Percentiles rank a stretch among this genome's conserved stretches.
Evolutionary conservation across 1,284 basidiomycete species (phyloP).

Genomic region (Ustilago sp.): DNA sequence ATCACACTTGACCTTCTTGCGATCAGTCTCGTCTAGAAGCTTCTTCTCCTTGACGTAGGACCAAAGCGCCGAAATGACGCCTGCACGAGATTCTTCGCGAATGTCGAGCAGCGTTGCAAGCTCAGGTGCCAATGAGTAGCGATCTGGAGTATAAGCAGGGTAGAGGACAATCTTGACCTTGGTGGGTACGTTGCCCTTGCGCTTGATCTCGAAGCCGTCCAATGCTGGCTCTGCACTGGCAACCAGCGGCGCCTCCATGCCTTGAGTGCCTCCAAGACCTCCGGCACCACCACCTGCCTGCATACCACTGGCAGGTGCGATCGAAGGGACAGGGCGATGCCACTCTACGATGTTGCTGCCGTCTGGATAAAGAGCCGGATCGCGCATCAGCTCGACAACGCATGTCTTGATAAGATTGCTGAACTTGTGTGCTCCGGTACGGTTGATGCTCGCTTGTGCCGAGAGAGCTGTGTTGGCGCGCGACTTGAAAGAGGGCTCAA

Average conservation of each 20-base stretch:
- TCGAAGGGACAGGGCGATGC: conserved; percentile 71
- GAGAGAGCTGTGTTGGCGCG: conserved; percentile 62
- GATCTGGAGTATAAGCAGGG: conserved; percentile 86
- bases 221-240: conserved; percentile 63
- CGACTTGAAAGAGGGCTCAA: conserved; percentile 71
- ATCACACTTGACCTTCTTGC: conserved; percentile 81
- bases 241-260: conserved; percentile 59
- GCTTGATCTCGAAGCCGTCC: conserved; percentile 89
- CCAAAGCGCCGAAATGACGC: conserved; percentile 87
- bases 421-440: conserved; percentile 75
- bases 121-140: conserved; percentile 83
- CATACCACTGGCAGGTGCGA: conserved; percentile 53
- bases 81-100: conserved; percentile 85
- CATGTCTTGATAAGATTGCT: conserved; percentile 86
- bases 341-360: conserved; percentile 68
- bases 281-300: conserved; percentile 63
- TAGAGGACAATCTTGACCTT: conserved; percentile 84
- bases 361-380: conserved; percentile 81
- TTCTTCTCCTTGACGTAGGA: conserved; percentile 88
- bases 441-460: conserved; percentile 62
- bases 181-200: conserved; percentile 82
- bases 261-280: conserved; percentile 53
- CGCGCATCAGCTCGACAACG: conserved; percentile 87
- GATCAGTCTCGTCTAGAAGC: conserved; percentile 90
- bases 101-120: conserved; percentile 82